Base-by-base conservation (phyloP, 2,329 filamentous ascomycete genomes). In the Fusarium equiseti region DNA sequence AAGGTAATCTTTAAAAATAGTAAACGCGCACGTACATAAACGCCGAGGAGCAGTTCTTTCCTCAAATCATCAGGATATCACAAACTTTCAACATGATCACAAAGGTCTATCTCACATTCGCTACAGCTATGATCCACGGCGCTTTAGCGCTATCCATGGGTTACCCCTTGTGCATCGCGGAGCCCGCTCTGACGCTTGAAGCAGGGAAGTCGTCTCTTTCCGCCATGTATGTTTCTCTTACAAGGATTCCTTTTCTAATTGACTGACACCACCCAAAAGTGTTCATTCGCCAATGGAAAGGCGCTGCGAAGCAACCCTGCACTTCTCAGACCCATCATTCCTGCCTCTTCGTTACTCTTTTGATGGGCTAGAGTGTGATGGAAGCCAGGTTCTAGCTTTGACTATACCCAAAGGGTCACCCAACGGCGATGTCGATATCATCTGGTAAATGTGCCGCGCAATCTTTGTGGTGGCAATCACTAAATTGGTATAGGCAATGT, bases 401-500 rank as follows among this genome's bases (percentile, higher is more conserved):
- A 51, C 48, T 8, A 18, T 51, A 20, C 48, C 48, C 5, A 22
- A 22, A 38, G 48, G 48, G 2, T 22, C 48, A 6, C 48, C 48
- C 13, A 51, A 51, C 31, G 48, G 48, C 35, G 48, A 51, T 31
- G 31, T 51, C 38, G 48, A 38, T 9, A 51, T 51, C 31, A 26
- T 51, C 31, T 51, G 48, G 48, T 51, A 26, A 13, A 20, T 38
- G 16, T 51, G 20, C n/a, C n/a, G n/a, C n/a, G n/a, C n/a, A n/a
- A n/a, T 8, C 24, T 24, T 24, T 24, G 24, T n/a, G n/a, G n/a
- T n/a, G n/a, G n/a, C n/a, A n/a, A n/a, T n/a, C n/a, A n/a, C n/a
- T n/a, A n/a, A n/a, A n/a, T n/a, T n/a, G n/a, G n/a, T n/a, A n/a
- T 24, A 63, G 55, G 60, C 27, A 63, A 54, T 63, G 35, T 20